Evolutionary conservation across 2,329 filamentous ascomycete genomes (phyloP), one percentile per base, ranked within the genome.

Genomic region (Graphiopsis chlorocephala): DNA sequence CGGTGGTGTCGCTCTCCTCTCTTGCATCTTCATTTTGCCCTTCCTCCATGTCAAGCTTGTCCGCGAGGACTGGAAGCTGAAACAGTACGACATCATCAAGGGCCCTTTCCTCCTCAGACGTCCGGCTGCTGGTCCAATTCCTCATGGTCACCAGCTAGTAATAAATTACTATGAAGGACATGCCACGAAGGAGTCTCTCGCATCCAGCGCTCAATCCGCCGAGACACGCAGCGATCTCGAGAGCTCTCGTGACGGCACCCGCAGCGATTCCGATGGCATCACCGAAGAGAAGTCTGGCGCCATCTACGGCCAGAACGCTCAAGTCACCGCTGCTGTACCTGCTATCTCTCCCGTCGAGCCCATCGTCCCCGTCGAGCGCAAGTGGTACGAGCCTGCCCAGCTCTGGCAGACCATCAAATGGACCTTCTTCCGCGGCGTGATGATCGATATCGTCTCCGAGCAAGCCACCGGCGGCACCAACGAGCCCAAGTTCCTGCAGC

Each of bases 11-110:
- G 81, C 77, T 26, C 68, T 82, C 2, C 68, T 87, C 8, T 75
- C 84, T 67, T 72, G 71, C 56, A 65, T 83, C 64, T 86, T 86
- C 73, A 81, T 88, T 64, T 78, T 86, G 17, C 85, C 86, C 2
- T 88, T 82, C 78, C 71, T 88, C 61, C 83, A 86, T 74, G 82
- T 84, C 63, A 79, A 83, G 42, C 78, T 89, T 70, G 76, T 88
- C 75, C 76, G 82, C 74, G 81, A 87, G 68, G 85, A 89, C 76
- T 84, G 86, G 85, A 76, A 85, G 72, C 77, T 90, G 66, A 82
- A 81, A 66, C 75, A 79, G 74, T 86, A 79, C 71, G 80, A 87
- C 66, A 78, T 87, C 61, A 67, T 81, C 64, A 73, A 80, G 17
- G 85, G 85, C 0, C 61, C 61, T n/a, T 23, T 63, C 25, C 61